Conservation (phyloP, 139 green algal species). For the Dunaliella sp. region DNA sequence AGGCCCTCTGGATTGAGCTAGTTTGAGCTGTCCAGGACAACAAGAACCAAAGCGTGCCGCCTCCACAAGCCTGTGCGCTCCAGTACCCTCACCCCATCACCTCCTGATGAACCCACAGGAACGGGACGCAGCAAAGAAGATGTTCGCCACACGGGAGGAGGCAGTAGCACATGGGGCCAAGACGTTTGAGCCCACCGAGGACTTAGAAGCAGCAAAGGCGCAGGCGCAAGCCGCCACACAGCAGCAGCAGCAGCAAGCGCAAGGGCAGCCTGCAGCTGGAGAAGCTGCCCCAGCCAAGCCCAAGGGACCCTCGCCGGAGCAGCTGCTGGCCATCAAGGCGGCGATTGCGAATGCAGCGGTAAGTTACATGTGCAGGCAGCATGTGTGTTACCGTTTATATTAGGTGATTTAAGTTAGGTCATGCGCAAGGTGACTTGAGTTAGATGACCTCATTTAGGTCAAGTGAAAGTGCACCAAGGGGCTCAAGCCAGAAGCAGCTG, state of each 20-base stretch:
- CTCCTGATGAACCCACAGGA: no score
- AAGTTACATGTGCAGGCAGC: neutral
- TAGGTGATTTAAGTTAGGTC: neutral
- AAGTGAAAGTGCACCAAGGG: neutral
- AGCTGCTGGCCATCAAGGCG: conserved; percentile 85
- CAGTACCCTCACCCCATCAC: no score
- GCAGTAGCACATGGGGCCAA: conserved; percentile 45
- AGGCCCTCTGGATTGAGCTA: no score
- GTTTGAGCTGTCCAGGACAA: no score
- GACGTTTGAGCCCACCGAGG: conserved; percentile 76
- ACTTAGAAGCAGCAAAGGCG: conserved; percentile 45
- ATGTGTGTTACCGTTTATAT: neutral
- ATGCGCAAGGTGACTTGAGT: neutral
- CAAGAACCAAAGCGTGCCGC: no score
- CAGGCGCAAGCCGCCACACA: neutral
- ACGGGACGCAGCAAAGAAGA: conserved; percentile 65
- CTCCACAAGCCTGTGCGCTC: no score
- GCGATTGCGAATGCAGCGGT: conserved; percentile 80
- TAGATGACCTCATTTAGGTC: neutral
- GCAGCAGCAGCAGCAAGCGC: conserved; percentile 3
- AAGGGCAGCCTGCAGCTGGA: conserved; percentile 22
- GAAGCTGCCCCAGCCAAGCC: conserved; percentile 17
- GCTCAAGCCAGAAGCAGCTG: neutral
- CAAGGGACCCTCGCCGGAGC: conserved; percentile 64
- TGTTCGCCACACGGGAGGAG: conserved; percentile 51